Evolutionary conservation across 306 rosid genomes (phyloP), one percentile per base, ranked within the genome.

Genomic region (Gillenia trifoliata): DNA sequence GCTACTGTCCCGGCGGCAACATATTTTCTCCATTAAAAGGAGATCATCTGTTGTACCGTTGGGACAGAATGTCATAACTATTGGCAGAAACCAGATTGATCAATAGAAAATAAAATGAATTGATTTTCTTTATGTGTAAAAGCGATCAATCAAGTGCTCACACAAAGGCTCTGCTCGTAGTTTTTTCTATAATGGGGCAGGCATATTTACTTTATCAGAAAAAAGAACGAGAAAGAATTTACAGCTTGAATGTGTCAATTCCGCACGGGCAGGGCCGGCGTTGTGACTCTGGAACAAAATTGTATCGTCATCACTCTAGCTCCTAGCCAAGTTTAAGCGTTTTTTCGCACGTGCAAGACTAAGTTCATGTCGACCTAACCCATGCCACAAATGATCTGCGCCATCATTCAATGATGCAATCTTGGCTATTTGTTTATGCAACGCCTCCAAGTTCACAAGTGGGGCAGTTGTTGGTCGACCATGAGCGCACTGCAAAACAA

Each of bases 391-490:
- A 41, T 79, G 74, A 68, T 68, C 80, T 4, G 88, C 64, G 23
- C 72, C 66, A 55, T 63, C 80, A 6, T 57, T 86, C 78, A 64
- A 77, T 38, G 72, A 65, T 31, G 83, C 80, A 75, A 88, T 83
- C 85, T 86, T 90, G 74, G 85, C 83, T 55, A 92, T 76, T 77
- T 94, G 93, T 85, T 81, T 84, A 84, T 83, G 96, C 88, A 94
- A 78, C n/a, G 88, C 92, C 83, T 83, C 97, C 88, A 92, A 73
- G 88, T 87, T 87, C 26, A 94, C 97, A 4, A 94, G 84, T 43
- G 99, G 96, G 74, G 81, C 92, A 30, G 92, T 86, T 40, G 99
- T 94, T 16, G 99, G 98, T 75, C 96, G 83, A 68, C 99, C 97
- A 84, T 94, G 99, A 79, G 98, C 99, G 70, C 99, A 90, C 96